Base-by-base conservation (phyloP, 345 rosid genomes). In the Populus euphratica region DNA sequence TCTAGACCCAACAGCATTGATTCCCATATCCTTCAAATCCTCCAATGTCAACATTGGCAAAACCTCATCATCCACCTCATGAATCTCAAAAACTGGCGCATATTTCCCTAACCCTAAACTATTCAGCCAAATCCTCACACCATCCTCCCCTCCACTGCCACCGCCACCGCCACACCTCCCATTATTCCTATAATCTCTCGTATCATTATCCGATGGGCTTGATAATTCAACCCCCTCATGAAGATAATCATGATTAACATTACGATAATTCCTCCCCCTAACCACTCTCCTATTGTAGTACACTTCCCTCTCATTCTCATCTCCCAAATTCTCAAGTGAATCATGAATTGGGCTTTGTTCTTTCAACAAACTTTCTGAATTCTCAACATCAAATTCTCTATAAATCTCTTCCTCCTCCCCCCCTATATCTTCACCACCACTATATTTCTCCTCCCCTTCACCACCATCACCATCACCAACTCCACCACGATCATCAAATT, bases 1-100 rank as follows among this genome's bases (percentile, higher is more conserved):
- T 70, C 97, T 86, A 0, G 97, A 90, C 18, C 97, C 97, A 75
- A 92, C 97, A 8, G 95, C 97, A 85, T 81, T 92, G 59, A 92
- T 91, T 21, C 97, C 97, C 93, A 92, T 92, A 79, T 92, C 97
- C 79, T 92, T 92, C 80, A 92, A 89, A 87, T 92, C 97, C 83
- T 91, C 97, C 86, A 92, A 68, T 25, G 97, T 91, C 77, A 92
- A 84, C 90, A 89, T 87, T 21, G 95, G 95, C 87, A 92, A 81
- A 3, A 92, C 91, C 72, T 91, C 90, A 80, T 92, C 95, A 82
- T 92, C 97, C 75, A 92, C 97, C 79, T 92, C 97, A 83, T 92
- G 95, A 77, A 92, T 87, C 82, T 92, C 93, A n/a, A 91, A 92
- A 81, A 91, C 89, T 0, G 95, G 90, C 16, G 93, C 91, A 63